phyloP scores from a whole-genome alignment of 441 rosid genomes.

The Oxalis stricta region DNA sequence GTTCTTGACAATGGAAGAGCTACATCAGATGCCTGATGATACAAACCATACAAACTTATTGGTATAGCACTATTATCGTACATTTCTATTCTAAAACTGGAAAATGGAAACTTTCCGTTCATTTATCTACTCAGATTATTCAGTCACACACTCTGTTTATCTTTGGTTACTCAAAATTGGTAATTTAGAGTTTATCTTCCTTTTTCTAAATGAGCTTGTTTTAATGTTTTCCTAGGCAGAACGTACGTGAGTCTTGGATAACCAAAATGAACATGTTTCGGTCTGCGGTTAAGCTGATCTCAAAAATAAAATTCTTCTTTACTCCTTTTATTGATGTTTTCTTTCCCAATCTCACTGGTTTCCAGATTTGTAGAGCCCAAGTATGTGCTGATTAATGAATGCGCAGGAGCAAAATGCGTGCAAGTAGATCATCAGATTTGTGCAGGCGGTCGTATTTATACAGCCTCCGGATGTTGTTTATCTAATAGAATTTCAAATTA shows the following conservation, averaged over 20 bases:
- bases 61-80: conserved; percentile 21
- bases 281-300: not conserved
- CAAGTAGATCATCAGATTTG: too few relatives aligned
- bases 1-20: conserved; percentile 77
- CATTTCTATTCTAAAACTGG: not conserved
- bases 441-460: too few relatives aligned
- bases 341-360: conserved; percentile 9
- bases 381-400: conserved; percentile 31
- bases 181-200: not conserved
- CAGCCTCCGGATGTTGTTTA: too few relatives aligned
- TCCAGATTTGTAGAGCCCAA: conserved; percentile 82
- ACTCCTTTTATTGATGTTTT: conserved; percentile 6
- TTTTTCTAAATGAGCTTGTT: conserved; percentile 2
- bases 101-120: not conserved
- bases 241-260: conserved; percentile 54
- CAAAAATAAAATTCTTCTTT: conserved; percentile 10
- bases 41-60: conserved; percentile 80
- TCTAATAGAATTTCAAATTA: too few relatives aligned
- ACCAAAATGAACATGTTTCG: conserved; percentile 6
- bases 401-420: conserved; percentile 89
- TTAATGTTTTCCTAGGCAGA: conserved; percentile 62
- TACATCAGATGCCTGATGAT: conserved; percentile 52
- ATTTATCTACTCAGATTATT: not conserved
- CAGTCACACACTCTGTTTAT: not conserved
- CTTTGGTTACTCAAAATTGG: not conserved